These are phyloP conservation scores for Pezicula carpinea DNA, from an alignment of 2,329 filamentous ascomycete species.

Conservation along the genomic window DNA sequence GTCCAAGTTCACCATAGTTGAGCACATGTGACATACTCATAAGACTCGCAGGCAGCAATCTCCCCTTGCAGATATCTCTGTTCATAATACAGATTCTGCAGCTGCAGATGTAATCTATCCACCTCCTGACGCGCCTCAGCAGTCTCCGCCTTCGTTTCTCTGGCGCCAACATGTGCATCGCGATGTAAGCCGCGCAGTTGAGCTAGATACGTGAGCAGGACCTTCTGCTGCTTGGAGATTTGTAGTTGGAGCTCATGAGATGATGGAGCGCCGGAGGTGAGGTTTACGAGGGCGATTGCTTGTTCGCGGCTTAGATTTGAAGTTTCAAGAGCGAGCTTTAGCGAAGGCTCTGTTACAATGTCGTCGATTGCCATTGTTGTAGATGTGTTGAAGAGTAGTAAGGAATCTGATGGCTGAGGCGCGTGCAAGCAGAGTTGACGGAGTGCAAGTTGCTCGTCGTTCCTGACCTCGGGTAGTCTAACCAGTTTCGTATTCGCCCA, in stretches of 20 bases:
- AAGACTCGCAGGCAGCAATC: conserved; percentile 84
- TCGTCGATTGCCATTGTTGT: conserved; percentile 47
- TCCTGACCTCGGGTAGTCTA: too few species aligned
- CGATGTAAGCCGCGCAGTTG: conserved; percentile 81
- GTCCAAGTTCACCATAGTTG: not conserved
- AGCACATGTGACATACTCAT: conserved; percentile 64
- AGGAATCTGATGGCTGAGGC: too few species aligned
- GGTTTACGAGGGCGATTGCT: conserved; percentile 60
- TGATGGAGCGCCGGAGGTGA: conserved; percentile 50
- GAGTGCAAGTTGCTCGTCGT: too few species aligned
- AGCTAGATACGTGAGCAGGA: conserved; percentile 72
- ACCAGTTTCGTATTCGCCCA: too few species aligned
- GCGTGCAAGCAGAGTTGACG: too few species aligned
- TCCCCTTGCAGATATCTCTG: conserved; percentile 87
- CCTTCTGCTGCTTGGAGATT: conserved; percentile 72
- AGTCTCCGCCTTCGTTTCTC: conserved; percentile 81
- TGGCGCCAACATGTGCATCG: conserved; percentile 71
- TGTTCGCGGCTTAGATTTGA: conserved; percentile 71
- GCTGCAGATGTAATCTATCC: conserved; percentile 82
- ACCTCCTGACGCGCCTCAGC: conserved; percentile 87
- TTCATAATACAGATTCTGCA: conserved; percentile 96
- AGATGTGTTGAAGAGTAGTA: not conserved
- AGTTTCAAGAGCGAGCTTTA: conserved; percentile 64
- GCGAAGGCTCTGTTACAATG: conserved; percentile 59
- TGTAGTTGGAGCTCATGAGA: conserved; percentile 48